A percentile compares a stretch with the other conserved stretches of the same genome.
phyloP scores from a whole-genome alignment of 495 filamentous ascomycete genomes.

The Lophium mytilinum region DNA sequence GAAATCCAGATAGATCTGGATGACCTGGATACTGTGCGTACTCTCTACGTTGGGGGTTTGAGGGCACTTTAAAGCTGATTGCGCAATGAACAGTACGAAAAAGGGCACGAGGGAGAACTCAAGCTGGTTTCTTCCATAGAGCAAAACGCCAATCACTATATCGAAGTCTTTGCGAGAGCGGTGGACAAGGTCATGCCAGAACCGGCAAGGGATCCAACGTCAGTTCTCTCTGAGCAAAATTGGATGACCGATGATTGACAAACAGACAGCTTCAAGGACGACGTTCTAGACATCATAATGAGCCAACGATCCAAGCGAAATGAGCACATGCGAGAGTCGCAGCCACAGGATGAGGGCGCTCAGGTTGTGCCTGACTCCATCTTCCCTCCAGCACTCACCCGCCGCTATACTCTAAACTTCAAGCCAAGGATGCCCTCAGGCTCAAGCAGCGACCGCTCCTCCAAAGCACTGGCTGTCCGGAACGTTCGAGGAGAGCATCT shows the following conservation, averaged over 20 bases:
- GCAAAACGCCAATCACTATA: constrained; percentile 87
- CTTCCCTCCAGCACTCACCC: constrained; percentile 85
- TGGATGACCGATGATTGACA: background rate
- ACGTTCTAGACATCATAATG: constrained; percentile 94
- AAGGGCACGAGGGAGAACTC: constrained; percentile 48
- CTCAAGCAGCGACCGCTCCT: constrained; percentile 51
- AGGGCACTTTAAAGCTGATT: background rate
- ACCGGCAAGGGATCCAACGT: constrained; percentile 70
- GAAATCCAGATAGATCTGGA: constrained; percentile 84
- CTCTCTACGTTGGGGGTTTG: constrained; percentile 1
- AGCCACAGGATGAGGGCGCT: constrained; percentile 60
- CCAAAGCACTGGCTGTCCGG: constrained; percentile 85
- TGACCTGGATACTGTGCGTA: constrained; percentile 63
- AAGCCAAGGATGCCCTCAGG: constrained; percentile 72
- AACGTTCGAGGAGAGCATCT: constrained; percentile 88
- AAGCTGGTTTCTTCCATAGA: constrained; percentile 79
- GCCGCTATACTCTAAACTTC: constrained; percentile 91
- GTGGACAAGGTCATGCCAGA: constrained; percentile 80
- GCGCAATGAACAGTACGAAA: constrained; percentile 54
- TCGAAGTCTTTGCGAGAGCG: constrained; percentile 82
- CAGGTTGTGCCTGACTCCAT: constrained; percentile 50
- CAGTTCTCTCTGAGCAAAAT: background rate
- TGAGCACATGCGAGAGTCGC: constrained; percentile 46
- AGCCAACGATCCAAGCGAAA: constrained; percentile 83
- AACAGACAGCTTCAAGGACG: constrained; percentile 73